Conservation (phyloP, 768 basidiomycete species). For the Rhodocollybia butyracea region DNA sequence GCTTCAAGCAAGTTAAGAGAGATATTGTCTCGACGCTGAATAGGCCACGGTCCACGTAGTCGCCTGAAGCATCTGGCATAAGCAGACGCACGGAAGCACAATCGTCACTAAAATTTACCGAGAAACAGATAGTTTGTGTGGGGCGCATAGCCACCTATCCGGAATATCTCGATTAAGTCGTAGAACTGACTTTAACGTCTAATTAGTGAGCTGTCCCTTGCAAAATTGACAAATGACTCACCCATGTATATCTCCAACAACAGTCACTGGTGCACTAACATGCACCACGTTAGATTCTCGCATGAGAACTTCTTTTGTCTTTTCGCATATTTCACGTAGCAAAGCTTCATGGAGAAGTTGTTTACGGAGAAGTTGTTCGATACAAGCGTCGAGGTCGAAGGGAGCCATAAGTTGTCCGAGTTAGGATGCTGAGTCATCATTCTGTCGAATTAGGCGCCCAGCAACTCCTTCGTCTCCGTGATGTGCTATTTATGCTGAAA, state of each 20-base stretch:
- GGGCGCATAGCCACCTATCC: conserved; percentile 96
- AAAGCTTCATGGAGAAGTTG: conserved; percentile 94
- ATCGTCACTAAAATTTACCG: conserved; percentile 55
- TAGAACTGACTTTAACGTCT: conserved; percentile 86
- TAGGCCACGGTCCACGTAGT: conserved; percentile 96
- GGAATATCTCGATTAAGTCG: conserved; percentile 98
- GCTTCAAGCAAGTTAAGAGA: conserved; percentile 91
- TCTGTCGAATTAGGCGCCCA: neutral
- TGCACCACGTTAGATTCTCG: conserved; percentile 98
- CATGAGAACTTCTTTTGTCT: conserved; percentile 99
- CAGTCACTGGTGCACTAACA: conserved; percentile 93
- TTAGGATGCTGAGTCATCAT: conserved; percentile 2
- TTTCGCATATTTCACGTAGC: conserved; percentile 97
- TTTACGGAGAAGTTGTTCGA: conserved; percentile 84
- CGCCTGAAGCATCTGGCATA: conserved; percentile 56
- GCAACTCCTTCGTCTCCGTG: neutral
- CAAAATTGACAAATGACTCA: conserved; percentile 40
- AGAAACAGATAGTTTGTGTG: conserved; percentile 98
- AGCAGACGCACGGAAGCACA: neutral
- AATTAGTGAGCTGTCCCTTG: conserved; percentile 24
- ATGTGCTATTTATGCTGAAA: neutral
- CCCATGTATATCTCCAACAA: conserved; percentile 99
- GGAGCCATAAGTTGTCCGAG: conserved; percentile 45
- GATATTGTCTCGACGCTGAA: conserved; percentile 99
- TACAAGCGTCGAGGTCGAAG: conserved; percentile 97